Conservation (phyloP, 495 filamentous ascomycete species). For the Penicillium ucsense region DNA sequence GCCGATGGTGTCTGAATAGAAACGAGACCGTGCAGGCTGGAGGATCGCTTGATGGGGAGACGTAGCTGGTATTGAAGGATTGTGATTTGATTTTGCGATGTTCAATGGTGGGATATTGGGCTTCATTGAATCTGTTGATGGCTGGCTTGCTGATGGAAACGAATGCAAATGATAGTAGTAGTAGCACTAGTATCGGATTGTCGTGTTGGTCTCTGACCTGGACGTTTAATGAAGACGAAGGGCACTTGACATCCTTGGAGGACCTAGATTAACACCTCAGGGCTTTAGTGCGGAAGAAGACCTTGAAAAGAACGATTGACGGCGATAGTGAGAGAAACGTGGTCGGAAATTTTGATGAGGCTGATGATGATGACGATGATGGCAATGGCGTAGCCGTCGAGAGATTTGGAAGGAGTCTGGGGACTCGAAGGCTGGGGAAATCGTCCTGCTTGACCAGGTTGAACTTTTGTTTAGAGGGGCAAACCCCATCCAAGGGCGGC, state of each 20-base stretch:
- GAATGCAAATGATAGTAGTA: not conserved
- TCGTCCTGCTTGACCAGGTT: too few relatives aligned
- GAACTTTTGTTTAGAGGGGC: too few relatives aligned
- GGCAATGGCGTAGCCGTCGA: too few relatives aligned
- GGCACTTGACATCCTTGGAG: constrained; percentile 26
- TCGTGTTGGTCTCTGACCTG: constrained; percentile 27
- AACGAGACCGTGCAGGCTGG: constrained; percentile 15
- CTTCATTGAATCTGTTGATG: constrained; percentile 32
- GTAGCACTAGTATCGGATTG: not conserved
- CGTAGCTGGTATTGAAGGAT: constrained; percentile 30
- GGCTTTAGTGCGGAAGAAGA: constrained; percentile 2
- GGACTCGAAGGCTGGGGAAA: too few relatives aligned
- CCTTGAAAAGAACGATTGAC: not conserved
- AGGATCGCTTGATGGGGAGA: constrained; percentile 17
- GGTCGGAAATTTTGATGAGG: too few relatives aligned
- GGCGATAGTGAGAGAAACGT: too few relatives aligned
- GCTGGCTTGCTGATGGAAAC: constrained; percentile 3
- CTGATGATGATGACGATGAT: too few relatives aligned
- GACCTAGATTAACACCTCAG: not conserved
- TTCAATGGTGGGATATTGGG: constrained; percentile 62
- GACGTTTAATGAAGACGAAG: constrained; percentile 19
- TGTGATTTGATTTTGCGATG: constrained; percentile 53
- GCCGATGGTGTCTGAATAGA: constrained; percentile 16
- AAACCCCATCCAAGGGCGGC: too few relatives aligned
- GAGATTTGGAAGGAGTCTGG: too few relatives aligned